Conservation (phyloP, 768 basidiomycete species). For the Strobilomyces echinocephalus region DNA sequence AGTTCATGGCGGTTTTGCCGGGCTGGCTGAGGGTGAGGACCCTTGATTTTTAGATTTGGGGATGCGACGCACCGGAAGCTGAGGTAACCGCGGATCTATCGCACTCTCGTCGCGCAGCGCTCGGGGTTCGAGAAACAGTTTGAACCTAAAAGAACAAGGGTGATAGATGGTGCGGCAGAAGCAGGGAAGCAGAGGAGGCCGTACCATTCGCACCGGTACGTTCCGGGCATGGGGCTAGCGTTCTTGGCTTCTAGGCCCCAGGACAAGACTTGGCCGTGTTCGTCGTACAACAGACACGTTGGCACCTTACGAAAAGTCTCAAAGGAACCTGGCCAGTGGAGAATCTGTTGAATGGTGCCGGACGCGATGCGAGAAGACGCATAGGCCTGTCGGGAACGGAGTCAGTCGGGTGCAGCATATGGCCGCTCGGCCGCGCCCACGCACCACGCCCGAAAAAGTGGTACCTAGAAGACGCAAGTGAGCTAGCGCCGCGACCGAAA, state of each 20-base stretch:
- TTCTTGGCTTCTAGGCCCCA: constrained; percentile 91
- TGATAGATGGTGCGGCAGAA: not conserved
- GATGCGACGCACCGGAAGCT: constrained; percentile 57
- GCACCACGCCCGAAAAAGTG: constrained; percentile 81
- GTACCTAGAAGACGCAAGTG: constrained; percentile 48
- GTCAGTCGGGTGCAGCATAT: constrained; percentile 3
- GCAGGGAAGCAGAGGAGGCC: constrained; percentile 2
- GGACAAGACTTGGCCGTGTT: constrained; percentile 64
- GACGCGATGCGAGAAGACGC: constrained; percentile 79
- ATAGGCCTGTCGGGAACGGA: constrained; percentile 53
- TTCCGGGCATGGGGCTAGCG: constrained; percentile 62
- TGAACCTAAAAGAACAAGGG: constrained; percentile 54
- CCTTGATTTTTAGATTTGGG: too few relatives aligned
- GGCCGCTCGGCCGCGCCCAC: constrained; percentile 26
- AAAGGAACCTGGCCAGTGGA: constrained; percentile 80
- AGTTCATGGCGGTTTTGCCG: constrained; percentile 70
- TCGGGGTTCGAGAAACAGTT: constrained; percentile 79
- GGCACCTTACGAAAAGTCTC: constrained; percentile 87
- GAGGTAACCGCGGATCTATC: constrained; percentile 74
- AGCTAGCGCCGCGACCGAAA: not conserved
- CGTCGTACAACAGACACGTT: constrained; percentile 80
- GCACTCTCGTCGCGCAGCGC: constrained; percentile 67
- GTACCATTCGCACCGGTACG: constrained; percentile 53
- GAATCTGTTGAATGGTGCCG: constrained; percentile 77
- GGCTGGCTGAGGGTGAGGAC: constrained; percentile 37